A percentile compares a stretch with the other conserved stretches of the same genome.
Conservation (phyloP, 2,329 filamentous ascomycete genomes). For the Claviceps purpurea region DNA sequence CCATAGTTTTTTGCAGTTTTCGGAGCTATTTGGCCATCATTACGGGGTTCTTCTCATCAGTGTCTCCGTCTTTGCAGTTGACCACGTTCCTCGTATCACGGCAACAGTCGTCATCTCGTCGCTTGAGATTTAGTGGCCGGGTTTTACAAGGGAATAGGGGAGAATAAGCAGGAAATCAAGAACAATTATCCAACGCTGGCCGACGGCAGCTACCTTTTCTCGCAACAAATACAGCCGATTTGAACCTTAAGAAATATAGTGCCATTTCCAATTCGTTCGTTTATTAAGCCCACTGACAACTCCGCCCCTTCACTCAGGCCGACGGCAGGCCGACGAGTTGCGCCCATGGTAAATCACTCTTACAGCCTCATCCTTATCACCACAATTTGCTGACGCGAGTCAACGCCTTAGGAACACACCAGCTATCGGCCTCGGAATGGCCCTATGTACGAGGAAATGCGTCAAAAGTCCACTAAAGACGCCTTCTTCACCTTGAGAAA, state of each 20-base stretch:
- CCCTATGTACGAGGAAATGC: slow-evolving; percentile 35
- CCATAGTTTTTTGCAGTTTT: slow-evolving; percentile 26
- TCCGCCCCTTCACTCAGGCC: neutral
- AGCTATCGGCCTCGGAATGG: slow-evolving; percentile 22
- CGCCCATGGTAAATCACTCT: slow-evolving; percentile 2
- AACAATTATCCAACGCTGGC: slow-evolving; percentile 21
- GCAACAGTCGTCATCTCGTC: slow-evolving; percentile 6
- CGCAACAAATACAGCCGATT: neutral
- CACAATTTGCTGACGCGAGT: neutral
- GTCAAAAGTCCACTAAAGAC: slow-evolving; percentile 38
- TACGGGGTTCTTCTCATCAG: slow-evolving; percentile 15
- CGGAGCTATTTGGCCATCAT: slow-evolving; percentile 20
- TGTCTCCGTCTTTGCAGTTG: slow-evolving; percentile 2
- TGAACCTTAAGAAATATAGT: neutral
- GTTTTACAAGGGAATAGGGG: neutral
- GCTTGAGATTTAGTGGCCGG: neutral
- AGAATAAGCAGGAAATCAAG: neutral
- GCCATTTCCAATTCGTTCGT: neutral
- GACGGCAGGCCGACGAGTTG: neutral
- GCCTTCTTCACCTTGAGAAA: slow-evolving; percentile 47
- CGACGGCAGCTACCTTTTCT: slow-evolving; percentile 17
- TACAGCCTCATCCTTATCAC: neutral
- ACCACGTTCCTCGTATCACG: slow-evolving; percentile 11
- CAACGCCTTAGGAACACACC: slow-evolving; percentile 19
- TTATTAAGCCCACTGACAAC: no score